Evolutionary conservation across 2,329 filamentous ascomycete genomes (phyloP), one percentile per base, ranked within the genome.

Genomic region (Xylariaceae sp.): DNA sequence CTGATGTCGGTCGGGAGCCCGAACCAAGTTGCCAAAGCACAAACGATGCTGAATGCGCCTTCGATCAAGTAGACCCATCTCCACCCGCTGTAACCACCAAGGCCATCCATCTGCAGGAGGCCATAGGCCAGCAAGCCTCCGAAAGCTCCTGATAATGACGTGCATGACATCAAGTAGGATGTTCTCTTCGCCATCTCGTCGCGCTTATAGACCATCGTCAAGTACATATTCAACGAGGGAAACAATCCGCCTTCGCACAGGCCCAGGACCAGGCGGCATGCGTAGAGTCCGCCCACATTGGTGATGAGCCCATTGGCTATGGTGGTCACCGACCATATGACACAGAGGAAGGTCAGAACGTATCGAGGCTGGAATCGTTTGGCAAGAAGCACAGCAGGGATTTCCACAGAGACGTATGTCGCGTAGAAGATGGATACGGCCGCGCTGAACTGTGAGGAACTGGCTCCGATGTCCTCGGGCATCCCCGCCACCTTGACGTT

Each of bases 371-470:
- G 6, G 14, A 28, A 28, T 7, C 25, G 25, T 14, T 28, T 28
- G 11, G 13, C 25, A 8, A 28, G 7, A 28, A 28, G 8, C 7
- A 28, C 25, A 13, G 25, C 11, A 8, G 25, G 25, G 13, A 28
- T 14, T 14, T 28, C 25, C 8, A 28, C 25, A 8, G 13, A 7
- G 7, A 28, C 25, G 13, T 28, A 28, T 23, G 25, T n/a, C 25
- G 25, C 25, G 13, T 28, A 28, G 25, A 28, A 28, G 8, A 28
- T 28, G 12, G 25, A 28, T 8, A 28, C 25, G 13, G 25, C 25
- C 8, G 25, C 14, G 8, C 8, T 7, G 25, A 28, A 28, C 14
- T 28, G 25, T 9, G 11, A 7, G 8, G 8, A 6, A 15, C 12
- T 28, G 14, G 25, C 25, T 8, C 25, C 25, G 14, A 28, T 28